Conservation (phyloP, 1,139 yeast species). For the Kodamaea suecica region DNA sequence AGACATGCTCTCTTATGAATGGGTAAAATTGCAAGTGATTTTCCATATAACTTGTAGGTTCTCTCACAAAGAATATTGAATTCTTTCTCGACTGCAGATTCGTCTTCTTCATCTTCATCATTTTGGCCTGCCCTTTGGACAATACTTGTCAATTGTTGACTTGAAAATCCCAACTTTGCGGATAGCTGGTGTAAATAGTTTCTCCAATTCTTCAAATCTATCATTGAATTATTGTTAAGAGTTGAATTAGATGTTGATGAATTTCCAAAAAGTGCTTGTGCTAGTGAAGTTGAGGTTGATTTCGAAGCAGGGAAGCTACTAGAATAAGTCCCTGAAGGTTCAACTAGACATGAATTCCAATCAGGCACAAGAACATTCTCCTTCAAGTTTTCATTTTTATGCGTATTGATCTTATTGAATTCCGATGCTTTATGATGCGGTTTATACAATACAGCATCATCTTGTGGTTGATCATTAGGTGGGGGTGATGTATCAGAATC, state of each 20-base stretch:
- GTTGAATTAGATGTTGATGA: slow-evolving; percentile 26
- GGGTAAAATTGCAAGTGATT: slow-evolving; percentile 38
- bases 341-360: slow-evolving; percentile 41
- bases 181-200: slow-evolving; percentile 36
- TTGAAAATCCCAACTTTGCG: slow-evolving; percentile 37
- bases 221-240: slow-evolving; percentile 15
- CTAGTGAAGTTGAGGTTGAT: slow-evolving; percentile 7
- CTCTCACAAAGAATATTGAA: slow-evolving; percentile 36
- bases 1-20: slow-evolving; percentile 40
- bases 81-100: slow-evolving; percentile 32
- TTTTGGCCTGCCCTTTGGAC: slow-evolving; percentile 16
- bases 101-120: slow-evolving; percentile 14
- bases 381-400: slow-evolving; percentile 41
- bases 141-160: slow-evolving; percentile 31
- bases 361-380: slow-evolving; percentile 45
- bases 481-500: slow-evolving; percentile 10
- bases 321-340: slow-evolving; percentile 16
- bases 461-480: slow-evolving; percentile 16
- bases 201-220: slow-evolving; percentile 40
- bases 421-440: slow-evolving; percentile 44
- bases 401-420: slow-evolving; percentile 44
- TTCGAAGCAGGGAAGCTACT: slow-evolving; percentile 14
- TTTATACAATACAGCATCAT: slow-evolving; percentile 47
- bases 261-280: slow-evolving; percentile 23
- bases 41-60: slow-evolving; percentile 42